Percentiles rank a stretch among this genome's conserved stretches.
phyloP scores from a whole-genome alignment of 805 yeast genomes.

The Pichia occidentalis region DNA sequence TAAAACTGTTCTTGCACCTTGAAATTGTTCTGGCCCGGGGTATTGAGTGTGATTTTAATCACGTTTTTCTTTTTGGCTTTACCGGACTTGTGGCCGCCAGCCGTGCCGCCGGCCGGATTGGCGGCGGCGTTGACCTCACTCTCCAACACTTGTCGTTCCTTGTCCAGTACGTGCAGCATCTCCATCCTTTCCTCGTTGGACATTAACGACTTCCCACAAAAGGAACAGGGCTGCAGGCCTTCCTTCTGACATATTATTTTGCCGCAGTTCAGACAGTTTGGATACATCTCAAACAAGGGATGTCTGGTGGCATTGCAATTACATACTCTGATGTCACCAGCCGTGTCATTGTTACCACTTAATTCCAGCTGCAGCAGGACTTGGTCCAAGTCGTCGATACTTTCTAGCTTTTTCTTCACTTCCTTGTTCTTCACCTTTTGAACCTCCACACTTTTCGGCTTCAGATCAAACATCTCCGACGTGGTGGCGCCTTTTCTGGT shows the following conservation, averaged over 20 bases:
- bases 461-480: slow-evolving; percentile 40
- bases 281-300: slow-evolving; percentile 82
- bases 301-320: slow-evolving; percentile 85
- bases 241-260: slow-evolving; percentile 86
- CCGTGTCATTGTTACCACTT: slow-evolving; percentile 6
- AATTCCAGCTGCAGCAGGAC: slow-evolving; percentile 41
- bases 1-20: slow-evolving; percentile 62
- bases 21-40: slow-evolving; percentile 61
- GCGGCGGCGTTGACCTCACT: slow-evolving; percentile 18
- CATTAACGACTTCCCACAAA: slow-evolving; percentile 66
- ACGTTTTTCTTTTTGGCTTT: slow-evolving; percentile 36
- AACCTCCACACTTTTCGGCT: slow-evolving; percentile 22
- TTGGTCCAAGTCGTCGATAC: slow-evolving; percentile 44
- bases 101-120: too few relatives aligned
- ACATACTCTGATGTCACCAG: slow-evolving; percentile 36
- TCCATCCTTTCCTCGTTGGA: slow-evolving; percentile 53
- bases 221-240: slow-evolving; percentile 86
- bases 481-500: slow-evolving; percentile 33
- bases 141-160: slow-evolving; percentile 44
- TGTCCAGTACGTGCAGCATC: slow-evolving; percentile 45
- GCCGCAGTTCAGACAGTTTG: slow-evolving; percentile 92
- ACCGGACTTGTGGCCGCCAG: too few relatives aligned
- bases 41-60: slow-evolving; percentile 46
- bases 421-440: slow-evolving; percentile 20
- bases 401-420: slow-evolving; percentile 41